A percentile compares a stretch with the other conserved stretches of the same genome.
These are phyloP conservation scores for Diplodia seriata DNA, from an alignment of 2,329 filamentous ascomycete species.

Conservation along the genomic window DNA sequence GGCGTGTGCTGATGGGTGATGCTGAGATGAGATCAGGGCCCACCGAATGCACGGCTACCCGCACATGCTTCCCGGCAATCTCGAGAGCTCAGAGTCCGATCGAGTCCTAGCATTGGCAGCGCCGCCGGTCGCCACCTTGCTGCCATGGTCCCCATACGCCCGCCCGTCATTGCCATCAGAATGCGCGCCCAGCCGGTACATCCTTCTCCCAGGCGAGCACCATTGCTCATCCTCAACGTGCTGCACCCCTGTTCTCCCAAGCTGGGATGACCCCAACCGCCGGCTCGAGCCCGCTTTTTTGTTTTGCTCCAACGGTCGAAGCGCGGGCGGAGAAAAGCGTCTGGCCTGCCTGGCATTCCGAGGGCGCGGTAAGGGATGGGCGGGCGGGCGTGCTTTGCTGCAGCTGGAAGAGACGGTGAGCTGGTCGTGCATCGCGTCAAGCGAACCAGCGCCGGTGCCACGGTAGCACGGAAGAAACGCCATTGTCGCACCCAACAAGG, in stretches of 20 bases:
- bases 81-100: slow-evolving; percentile 9
- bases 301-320: slow-evolving; percentile 14
- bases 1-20: slow-evolving; percentile 2
- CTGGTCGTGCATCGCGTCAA: slow-evolving; percentile 27
- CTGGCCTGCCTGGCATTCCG: slow-evolving; percentile 24
- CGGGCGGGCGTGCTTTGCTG: background rate
- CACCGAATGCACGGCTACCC: slow-evolving; percentile 1
- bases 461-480: slow-evolving; percentile 20
- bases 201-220: slow-evolving; percentile 3
- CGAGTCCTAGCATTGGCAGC: background rate
- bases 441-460: slow-evolving; percentile 24
- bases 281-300: slow-evolving; percentile 22
- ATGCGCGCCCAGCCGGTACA: background rate
- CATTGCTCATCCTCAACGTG: background rate
- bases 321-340: background rate
- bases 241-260: slow-evolving; percentile 8
- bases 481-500: slow-evolving; percentile 4
- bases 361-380: slow-evolving; percentile 19
- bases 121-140: slow-evolving; percentile 17
- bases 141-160: background rate
- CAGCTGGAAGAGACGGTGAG: slow-evolving; percentile 26
- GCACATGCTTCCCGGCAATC: slow-evolving; percentile 21
- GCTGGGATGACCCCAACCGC: background rate
- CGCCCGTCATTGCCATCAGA: background rate
- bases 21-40: slow-evolving; percentile 28